Evolutionary conservation across 108 stramenopile species (phyloP), one percentile per base, ranked within the genome.

Genomic region (Poteriospumella lacustris): DNA sequence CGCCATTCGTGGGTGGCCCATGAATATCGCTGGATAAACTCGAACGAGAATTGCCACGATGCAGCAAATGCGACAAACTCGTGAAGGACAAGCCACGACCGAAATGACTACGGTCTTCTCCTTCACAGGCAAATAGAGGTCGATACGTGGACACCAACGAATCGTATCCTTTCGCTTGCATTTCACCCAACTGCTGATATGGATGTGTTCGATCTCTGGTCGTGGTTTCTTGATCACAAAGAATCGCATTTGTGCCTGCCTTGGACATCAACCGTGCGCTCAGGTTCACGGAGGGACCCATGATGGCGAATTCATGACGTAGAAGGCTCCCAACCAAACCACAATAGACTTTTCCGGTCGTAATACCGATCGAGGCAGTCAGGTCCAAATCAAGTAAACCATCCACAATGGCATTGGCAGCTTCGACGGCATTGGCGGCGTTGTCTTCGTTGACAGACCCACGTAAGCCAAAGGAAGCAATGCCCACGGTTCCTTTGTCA

Each of bases 81-180:
- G n/a, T n/a, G n/a, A n/a, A n/a, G n/a, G n/a, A n/a, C n/a, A n/a
- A n/a, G n/a, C n/a, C n/a, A n/a, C n/a, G n/a, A n/a, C n/a, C n/a
- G n/a, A n/a, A n/a, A n/a, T n/a, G n/a, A n/a, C n/a, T n/a, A n/a
- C n/a, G n/a, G n/a, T n/a, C n/a, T n/a, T n/a, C n/a, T n/a, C n/a
- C n/a, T n/a, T n/a, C n/a, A n/a, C n/a, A n/a, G n/a, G n/a, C n/a
- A n/a, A n/a, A n/a, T n/a, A n/a, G n/a, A 19, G 60, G 70, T 3
- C 26, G 26, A 56, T 56, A 88, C 0, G 84, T 84, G 41, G 67
- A 36, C 24, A 87, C 84, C 0, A 60, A 39, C 43, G 59, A 36
- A 12, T 77, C 31, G 47, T 89, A 87, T 43, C 88, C 88, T 78
- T 89, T 88, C 24, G 87, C 87, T 26, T 36, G 31, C 47, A 88